A percentile compares a stretch with the other conserved stretches of the same genome.
Evolutionary conservation across 768 basidiomycete species (phyloP).

Genomic region (Kwoniella dejecticola): DNA sequence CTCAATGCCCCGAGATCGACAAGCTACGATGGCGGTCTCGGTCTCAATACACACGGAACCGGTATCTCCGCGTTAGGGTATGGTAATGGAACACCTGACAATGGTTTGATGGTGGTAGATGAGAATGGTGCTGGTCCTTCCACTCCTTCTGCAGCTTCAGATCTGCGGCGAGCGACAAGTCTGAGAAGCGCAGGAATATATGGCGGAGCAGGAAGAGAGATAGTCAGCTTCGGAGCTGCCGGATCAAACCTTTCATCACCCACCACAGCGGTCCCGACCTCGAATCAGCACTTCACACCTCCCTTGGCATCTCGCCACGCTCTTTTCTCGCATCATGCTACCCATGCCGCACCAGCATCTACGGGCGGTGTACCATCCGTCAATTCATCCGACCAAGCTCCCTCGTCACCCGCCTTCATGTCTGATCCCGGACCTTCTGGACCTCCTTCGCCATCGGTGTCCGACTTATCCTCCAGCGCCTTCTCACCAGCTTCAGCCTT

Average conservation of each 20-base stretch:
- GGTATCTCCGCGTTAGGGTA: constrained; percentile 4
- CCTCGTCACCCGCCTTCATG: constrained; percentile 21
- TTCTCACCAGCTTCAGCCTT: constrained; percentile 56
- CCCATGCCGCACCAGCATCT: constrained; percentile 10
- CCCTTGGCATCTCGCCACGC: constrained; percentile 48
- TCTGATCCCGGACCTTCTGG: constrained; percentile 36
- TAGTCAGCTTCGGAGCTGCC: constrained; percentile 34
- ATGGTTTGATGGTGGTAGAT: constrained; percentile 3
- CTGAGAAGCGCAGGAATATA: constrained; percentile 20
- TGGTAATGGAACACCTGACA: constrained; percentile 2
- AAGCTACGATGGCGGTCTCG: constrained; percentile 15
- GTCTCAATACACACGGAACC: neutral
- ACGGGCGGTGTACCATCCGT: constrained; percentile 16
- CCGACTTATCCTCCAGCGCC: constrained; percentile 32
- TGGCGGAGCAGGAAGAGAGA: constrained; percentile 19
- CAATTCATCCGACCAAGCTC: constrained; percentile 11
- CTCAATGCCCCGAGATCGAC: constrained; percentile 21
- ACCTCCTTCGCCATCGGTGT: constrained; percentile 43
- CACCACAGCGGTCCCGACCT: neutral
- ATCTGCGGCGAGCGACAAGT: constrained; percentile 24
- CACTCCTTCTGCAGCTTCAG: neutral
- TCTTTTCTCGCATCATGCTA: constrained; percentile 51
- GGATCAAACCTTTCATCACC: constrained; percentile 28
- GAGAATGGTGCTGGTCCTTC: constrained; percentile 11
- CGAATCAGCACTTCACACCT: constrained; percentile 22